Evolutionary conservation across 2,329 filamentous ascomycete species (phyloP), one percentile per base, ranked within the genome.

Genomic region (Diaporthe sp.): DNA sequence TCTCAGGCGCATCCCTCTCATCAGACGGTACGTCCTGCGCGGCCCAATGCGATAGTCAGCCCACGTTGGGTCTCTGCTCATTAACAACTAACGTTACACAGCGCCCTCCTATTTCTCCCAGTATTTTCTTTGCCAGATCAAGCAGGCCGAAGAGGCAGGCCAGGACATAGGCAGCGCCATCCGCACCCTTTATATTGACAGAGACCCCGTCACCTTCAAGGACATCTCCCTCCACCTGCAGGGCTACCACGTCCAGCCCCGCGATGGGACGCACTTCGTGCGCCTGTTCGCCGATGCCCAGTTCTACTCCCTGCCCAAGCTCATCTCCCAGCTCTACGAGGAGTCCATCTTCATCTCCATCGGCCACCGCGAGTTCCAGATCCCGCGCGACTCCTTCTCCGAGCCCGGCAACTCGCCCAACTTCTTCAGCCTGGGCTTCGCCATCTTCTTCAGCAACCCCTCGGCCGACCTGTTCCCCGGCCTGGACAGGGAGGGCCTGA

Each of bases 21-120:
- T 94, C 92, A 55, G 93, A 95, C 85, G 92, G 92, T 94, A 82
- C 81, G 90, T 75, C 51, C 1, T 22, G 12, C n/a, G 17, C n/a
- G 25, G 2, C 42, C 57, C 22, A 44, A 12, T 20, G 3, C 37
- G 25, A 25, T 9, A n/a, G 10, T 6, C n/a, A 25, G 31, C 39
- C 25, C 44, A 34, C 22, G 2, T n/a, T 22, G 47, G 13, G 63
- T 25, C 25, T n/a, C 44, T 34, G 13, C 44, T 31, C 22, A 34
- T 51, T 17, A 6, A 17, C 42, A n/a, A n/a, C 42, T 57, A 60
- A 39, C 55, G 13, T 25, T 12, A 34, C 31, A 34, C 75, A 98
- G 96, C 95, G 81, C 96, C 96, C 75, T 98, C 96, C 68, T 98
- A 98, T 84, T 98, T 98, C 85, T 98, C 96, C 28, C 93, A 95